phyloP scores from a whole-genome alignment of 305 asterid genomes.

The Fraxinus baroniana region DNA sequence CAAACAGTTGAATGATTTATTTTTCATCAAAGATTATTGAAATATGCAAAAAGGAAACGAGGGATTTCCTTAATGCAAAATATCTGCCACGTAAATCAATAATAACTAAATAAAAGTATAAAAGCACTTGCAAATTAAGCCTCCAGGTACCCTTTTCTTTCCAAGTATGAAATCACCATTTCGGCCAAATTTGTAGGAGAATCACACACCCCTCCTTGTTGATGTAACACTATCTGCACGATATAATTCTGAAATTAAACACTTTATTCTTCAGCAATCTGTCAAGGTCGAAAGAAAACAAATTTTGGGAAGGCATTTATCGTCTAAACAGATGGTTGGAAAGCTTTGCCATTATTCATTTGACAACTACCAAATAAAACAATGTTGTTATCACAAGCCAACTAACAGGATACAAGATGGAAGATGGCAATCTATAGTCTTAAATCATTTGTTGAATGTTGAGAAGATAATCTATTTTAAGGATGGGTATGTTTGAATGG shows the following conservation, averaged over 20 bases:
- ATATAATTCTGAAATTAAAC: constrained; percentile 9
- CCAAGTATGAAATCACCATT: constrained; percentile 61
- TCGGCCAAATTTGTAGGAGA: constrained; percentile 68
- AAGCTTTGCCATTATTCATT: no score
- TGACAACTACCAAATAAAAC: no score
- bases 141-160: constrained; percentile 63
- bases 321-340: no score
- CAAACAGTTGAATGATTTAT: not conserved
- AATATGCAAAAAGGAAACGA: not conserved
- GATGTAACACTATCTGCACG: constrained; percentile 69
- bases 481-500: not conserved
- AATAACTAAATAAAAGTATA: not conserved
- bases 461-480: not conserved
- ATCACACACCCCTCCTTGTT: constrained; percentile 49
- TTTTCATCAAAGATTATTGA: not conserved
- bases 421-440: not conserved
- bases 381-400: no score
- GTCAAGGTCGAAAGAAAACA: not conserved
- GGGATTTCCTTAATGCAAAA: not conserved
- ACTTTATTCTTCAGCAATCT: no score
- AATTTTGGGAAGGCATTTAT: not conserved
- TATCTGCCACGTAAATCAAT: not conserved
- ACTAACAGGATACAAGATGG: not conserved
- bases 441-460: not conserved
- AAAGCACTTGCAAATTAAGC: constrained; percentile 31